A percentile compares a stretch with the other conserved stretches of the same genome.
Conservation (phyloP, 768 basidiomycete species). For the Rhodosporidiobolus odoratus region DNA sequence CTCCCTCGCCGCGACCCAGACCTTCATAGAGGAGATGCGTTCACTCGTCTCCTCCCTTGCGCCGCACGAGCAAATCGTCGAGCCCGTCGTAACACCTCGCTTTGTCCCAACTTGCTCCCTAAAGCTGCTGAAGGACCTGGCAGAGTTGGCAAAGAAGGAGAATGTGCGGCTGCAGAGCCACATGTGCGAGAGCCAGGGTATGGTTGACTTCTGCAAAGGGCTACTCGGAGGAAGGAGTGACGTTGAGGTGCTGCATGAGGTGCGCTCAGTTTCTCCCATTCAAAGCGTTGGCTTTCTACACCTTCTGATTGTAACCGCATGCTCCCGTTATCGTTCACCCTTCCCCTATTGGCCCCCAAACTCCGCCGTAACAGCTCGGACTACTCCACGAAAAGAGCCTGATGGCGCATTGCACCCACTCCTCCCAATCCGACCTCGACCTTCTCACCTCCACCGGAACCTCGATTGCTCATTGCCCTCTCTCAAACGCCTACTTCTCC, state of each 20-base stretch:
- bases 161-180: constrained; percentile 70
- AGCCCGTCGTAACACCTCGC: constrained; percentile 80
- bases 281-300: not conserved
- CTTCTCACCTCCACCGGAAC: constrained; percentile 55
- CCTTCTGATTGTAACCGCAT: not conserved
- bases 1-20: constrained; percentile 54
- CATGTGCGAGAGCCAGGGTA: constrained; percentile 70
- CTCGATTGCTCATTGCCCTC: constrained; percentile 76
- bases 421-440: constrained; percentile 54
- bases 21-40: constrained; percentile 58
- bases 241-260: constrained; percentile 68
- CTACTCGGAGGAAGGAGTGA: constrained; percentile 60
- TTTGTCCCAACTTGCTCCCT: constrained; percentile 85
- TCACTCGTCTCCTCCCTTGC: constrained; percentile 50
- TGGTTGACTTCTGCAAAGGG: constrained; percentile 64
- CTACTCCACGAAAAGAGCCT: constrained; percentile 63
- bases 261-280: constrained; percentile 42
- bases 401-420: constrained; percentile 86
- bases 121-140: constrained; percentile 61
- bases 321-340: not conserved
- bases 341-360: not conserved
- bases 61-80: constrained; percentile 55
- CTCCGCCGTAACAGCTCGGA: constrained; percentile 57
- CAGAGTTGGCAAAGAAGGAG: constrained; percentile 53
- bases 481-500: constrained; percentile 85